Evolutionary conservation across 108 stramenopile genomes (phyloP), one percentile per base, ranked within the genome.

Genomic region (Schizochytrium sp.): DNA sequence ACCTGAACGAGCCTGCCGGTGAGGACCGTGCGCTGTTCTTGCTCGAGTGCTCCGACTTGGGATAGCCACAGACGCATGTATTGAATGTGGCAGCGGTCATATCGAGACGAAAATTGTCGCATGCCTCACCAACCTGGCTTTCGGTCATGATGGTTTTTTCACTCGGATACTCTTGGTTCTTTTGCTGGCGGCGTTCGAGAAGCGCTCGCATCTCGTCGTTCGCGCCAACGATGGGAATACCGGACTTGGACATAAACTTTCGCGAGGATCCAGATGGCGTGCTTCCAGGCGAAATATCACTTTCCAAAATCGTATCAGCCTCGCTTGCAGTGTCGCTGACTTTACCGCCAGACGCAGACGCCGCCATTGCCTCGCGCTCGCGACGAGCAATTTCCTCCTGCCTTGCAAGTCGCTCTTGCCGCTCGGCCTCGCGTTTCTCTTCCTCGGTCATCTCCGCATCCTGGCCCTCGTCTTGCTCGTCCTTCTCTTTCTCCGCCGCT

Each of bases 151-250:
- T 69, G 41, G 63, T 69, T 4, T 69, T 69, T 41, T 69, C 63
- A 18, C 63, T 69, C 8, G 34, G 21, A 23, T 69, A 41, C 63
- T 69, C 63, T 2, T 41, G 63, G 63, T 69, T 69, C 63, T 69
- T 69, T 6, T 41, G 14, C 18, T 69, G 63, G 14, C 63, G 8
- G 63, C 63, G 63, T 41, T 69, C 63, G 21, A 83, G 51, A n/a
- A 83, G 76, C 23, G 76, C 76, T 34, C 76, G 76, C 76, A 83
- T 83, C 76, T 83, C 76, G 51, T 83, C 76, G 23, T 83, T 83
- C n/a, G 76, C 76, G 28, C 76, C 76, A 47, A 83, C 16, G 1
- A 69, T 23, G 8, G 63, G 63, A 69, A 83, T 83, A 3, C 76
- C 76, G 6, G 76, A 53, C 45, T 45, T 83, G 0, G 76, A 53